A percentile compares a stretch with the other conserved stretches of the same genome.
These are phyloP conservation scores for Penicillium bovifimosum DNA, from an alignment of 495 filamentous ascomycete species.

Conservation along the genomic window DNA sequence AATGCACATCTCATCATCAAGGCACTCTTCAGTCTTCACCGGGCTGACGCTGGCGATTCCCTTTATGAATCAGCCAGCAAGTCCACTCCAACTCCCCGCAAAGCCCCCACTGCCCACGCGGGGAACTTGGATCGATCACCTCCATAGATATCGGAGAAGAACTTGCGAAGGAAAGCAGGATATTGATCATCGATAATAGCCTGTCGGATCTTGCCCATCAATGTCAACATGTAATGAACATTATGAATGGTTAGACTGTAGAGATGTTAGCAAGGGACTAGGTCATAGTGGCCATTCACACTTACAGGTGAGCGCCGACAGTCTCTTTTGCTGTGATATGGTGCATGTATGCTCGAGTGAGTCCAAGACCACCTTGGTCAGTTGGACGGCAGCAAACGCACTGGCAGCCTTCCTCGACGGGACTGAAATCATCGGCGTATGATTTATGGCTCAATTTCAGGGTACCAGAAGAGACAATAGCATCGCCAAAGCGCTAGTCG, in stretches of 20 bases:
- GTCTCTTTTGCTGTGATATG: conserved; percentile 93
- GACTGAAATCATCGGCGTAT: conserved; percentile 73
- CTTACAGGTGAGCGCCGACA: conserved; percentile 80
- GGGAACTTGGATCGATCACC: conserved; percentile 66
- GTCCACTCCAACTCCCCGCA: conserved; percentile 81
- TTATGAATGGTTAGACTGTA: conserved; percentile 84
- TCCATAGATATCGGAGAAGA: conserved; percentile 67
- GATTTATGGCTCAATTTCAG: conserved; percentile 75
- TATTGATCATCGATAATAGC: conserved; percentile 80
- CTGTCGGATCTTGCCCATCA: conserved; percentile 70
- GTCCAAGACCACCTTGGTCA: conserved; percentile 67
- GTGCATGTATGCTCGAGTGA: conserved; percentile 85
- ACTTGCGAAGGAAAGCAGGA: conserved; percentile 70
- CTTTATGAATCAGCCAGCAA: conserved; percentile 44
- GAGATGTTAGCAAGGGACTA: conserved; percentile 10
- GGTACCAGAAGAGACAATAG: conserved; percentile 72
- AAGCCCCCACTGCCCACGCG: conserved; percentile 77
- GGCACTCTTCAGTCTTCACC: background rate
- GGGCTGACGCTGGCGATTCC: background rate
- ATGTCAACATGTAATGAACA: conserved; percentile 76
- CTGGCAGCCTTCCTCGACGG: conserved; percentile 74
- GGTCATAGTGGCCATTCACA: background rate
- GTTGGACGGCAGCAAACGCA: conserved; percentile 71
- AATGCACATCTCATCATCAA: background rate
- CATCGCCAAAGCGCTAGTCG: conserved; percentile 74